Conservation (phyloP, 352 stramenopile species). For the Pythium biforme region DNA sequence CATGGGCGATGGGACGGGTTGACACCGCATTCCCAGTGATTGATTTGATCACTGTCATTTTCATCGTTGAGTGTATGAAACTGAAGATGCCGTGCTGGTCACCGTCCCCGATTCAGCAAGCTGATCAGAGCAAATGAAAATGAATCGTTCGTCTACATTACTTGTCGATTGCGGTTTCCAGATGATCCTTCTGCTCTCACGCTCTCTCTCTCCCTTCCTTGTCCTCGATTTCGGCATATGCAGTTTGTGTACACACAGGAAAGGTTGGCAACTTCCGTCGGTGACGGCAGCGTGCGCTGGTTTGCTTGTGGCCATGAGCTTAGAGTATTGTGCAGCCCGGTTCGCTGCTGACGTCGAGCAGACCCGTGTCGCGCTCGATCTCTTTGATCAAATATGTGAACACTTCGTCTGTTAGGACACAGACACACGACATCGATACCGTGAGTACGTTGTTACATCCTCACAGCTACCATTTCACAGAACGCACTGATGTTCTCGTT, state of each 20-base stretch:
- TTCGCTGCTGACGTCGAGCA: conserved; percentile 82
- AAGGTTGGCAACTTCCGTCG: background rate
- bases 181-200: background rate
- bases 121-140: background rate
- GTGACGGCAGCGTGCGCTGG: background rate
- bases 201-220: conserved; percentile 2
- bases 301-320: conserved; percentile 1
- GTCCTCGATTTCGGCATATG: conserved; percentile 11
- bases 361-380: conserved; percentile 85
- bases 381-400: conserved; percentile 91
- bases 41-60: too few species aligned
- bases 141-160: conserved; percentile 8
- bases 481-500: conserved; percentile 90
- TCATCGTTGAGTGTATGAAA: too few species aligned
- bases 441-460: background rate
- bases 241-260: conserved; percentile 5
- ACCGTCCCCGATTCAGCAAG: too few species aligned
- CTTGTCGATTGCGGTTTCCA: background rate
- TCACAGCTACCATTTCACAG: too few species aligned
- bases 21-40: too few species aligned
- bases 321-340: conserved; percentile 80
- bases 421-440: background rate
- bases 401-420: conserved; percentile 63
- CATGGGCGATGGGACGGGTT: too few species aligned
- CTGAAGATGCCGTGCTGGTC: too few species aligned